phyloP scores from a whole-genome alignment of 768 basidiomycete species.

The Tephrocybe sp. region DNA sequence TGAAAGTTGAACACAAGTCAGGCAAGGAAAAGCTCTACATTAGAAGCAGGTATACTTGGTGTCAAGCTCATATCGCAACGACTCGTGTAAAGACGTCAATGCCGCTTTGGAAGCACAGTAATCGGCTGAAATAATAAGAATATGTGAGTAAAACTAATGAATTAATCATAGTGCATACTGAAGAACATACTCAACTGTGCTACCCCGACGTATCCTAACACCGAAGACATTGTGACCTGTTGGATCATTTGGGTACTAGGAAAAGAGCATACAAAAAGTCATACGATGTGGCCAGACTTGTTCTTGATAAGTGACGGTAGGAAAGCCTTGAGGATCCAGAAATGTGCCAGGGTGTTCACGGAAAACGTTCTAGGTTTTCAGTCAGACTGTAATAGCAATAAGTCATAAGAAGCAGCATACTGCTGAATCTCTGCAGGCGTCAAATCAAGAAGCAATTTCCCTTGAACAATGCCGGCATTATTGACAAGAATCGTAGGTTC shows the following conservation, averaged over 20 bases:
- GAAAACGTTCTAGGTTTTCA: conserved; percentile 70
- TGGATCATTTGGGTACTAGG: conserved; percentile 7
- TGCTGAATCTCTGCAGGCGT: conserved; percentile 75
- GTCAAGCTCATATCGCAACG: conserved; percentile 87
- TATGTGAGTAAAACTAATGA: background rate
- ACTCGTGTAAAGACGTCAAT: conserved; percentile 76
- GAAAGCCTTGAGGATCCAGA: conserved; percentile 92
- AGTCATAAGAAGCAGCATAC: conserved; percentile 38
- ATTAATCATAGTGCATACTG: background rate
- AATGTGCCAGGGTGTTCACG: conserved; percentile 87
- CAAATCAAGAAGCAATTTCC: conserved; percentile 83
- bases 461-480: conserved; percentile 94
- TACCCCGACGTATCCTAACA: conserved; percentile 67
- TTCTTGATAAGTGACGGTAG: conserved; percentile 81
- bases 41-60: conserved; percentile 49
- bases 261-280: conserved; percentile 22
- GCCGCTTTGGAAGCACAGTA: conserved; percentile 95
- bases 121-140: conserved; percentile 54
- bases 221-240: conserved; percentile 78
- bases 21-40: background rate
- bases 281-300: conserved; percentile 83
- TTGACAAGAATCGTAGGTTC: conserved; percentile 90
- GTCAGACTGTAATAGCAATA: background rate
- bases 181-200: conserved; percentile 73
- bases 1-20: conserved; percentile 18